Conservation (phyloP, 805 yeast species). For the Brettanomyces custersianus region DNA sequence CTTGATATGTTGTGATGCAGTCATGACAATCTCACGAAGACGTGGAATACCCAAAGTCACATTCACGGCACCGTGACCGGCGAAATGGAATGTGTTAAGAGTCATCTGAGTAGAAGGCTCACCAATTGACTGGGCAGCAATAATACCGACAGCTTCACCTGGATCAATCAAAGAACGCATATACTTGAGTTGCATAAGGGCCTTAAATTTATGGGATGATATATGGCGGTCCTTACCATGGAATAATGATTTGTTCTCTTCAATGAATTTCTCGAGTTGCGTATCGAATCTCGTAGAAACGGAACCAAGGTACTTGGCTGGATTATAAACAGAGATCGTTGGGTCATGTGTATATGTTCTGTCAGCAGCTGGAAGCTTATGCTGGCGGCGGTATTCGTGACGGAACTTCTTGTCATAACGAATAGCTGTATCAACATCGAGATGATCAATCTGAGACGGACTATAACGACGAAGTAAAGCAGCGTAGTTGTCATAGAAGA, state of each 20-base stretch:
- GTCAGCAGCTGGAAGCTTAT: slow-evolving; percentile 50
- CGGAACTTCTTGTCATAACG: slow-evolving; percentile 73
- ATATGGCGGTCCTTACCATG: slow-evolving; percentile 36
- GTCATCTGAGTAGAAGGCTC: slow-evolving; percentile 99
- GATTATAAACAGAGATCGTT: slow-evolving; percentile 74
- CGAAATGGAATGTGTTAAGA: slow-evolving; percentile 91
- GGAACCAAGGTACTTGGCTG: slow-evolving; percentile 84
- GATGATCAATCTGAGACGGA: slow-evolving; percentile 66
- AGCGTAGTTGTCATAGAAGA: slow-evolving; percentile 87
- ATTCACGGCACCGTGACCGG: slow-evolving; percentile 99
- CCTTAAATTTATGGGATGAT: slow-evolving; percentile 79
- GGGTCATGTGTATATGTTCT: slow-evolving; percentile 74
- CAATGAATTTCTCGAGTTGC: slow-evolving; percentile 64
- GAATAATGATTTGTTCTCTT: slow-evolving; percentile 45
- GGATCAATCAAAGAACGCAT: slow-evolving; percentile 94
- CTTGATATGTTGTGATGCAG: slow-evolving; percentile 89
- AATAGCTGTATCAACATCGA: slow-evolving; percentile 79
- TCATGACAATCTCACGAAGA: slow-evolving; percentile 99
- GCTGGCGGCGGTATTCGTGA: slow-evolving; percentile 62
- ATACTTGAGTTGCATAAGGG: slow-evolving; percentile 95
- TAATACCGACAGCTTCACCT: slow-evolving; percentile 97
- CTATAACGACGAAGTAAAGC: slow-evolving; percentile 79
- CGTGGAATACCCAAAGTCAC: slow-evolving; percentile 99
- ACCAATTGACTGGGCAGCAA: slow-evolving; percentile 97
- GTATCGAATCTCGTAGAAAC: slow-evolving; percentile 86